Evolutionary conservation across 1,139 yeast species (phyloP), one percentile per base, ranked within the genome.

Genomic region (Magnusiomyces magnusii): DNA sequence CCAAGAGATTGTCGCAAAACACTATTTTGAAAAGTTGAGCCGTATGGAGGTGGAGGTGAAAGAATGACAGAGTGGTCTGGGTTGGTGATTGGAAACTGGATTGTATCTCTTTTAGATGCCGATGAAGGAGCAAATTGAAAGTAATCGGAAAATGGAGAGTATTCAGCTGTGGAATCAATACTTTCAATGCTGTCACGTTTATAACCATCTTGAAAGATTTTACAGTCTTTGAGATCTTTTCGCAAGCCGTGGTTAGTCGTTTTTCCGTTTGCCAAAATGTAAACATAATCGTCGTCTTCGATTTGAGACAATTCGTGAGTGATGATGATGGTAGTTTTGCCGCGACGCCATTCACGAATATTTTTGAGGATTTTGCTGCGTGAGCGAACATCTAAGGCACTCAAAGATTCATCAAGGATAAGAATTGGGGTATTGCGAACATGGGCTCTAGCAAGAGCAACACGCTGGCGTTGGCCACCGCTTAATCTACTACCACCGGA

Each of bases 391-490:
- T 92, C 97, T 60, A 93, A 72, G 0, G 97, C 97, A 60, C 93
- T 85, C 2, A 89, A 75, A 1, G 95, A 82, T 69, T 93, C 99
- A 73, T 93, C 99, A 34, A 91, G 74, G 15, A 93, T 80, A 61
- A 93, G 74, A 2, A 93, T 79, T 0, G 92, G 87, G 0, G 95
- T 73, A 66, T 92, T 80, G 61, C 90, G 77, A 3, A 91, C 65
- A 62, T 78, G 79, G 0, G 97, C 97, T 60, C 97, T 78, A 0
- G 97, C 97, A 34, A 93, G 69, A 0, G 93, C 86, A 2, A 93
- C 76, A 60, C 92, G 75, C 71, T 93, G 99, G 58, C 79, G 81
- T 70, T 93, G 97, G 0, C 99, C 99, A 2, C 98, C 98, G 63
- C 97, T 90, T n/a, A 93, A 74, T 1, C 76, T 69, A 21, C 75